phyloP scores from a whole-genome alignment of 2,329 filamentous ascomycete species.

The Endocalyx cinctus region DNA sequence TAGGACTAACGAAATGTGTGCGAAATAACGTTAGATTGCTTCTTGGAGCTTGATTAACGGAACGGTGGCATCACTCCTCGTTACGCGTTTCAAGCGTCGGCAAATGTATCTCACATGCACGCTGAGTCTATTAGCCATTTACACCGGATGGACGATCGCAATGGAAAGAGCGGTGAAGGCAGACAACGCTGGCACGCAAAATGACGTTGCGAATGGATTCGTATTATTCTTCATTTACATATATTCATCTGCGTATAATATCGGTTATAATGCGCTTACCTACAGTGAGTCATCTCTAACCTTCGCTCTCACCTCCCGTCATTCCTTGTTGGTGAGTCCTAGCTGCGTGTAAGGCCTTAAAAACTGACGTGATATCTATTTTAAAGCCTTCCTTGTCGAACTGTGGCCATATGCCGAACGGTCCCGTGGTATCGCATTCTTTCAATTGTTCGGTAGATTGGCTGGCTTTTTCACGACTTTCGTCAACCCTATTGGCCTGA shows the following conservation, averaged over 20 bases:
- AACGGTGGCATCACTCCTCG: slow-evolving; percentile 34
- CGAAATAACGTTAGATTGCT: slow-evolving; percentile 21
- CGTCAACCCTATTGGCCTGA: slow-evolving; percentile 40
- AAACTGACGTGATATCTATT: not conserved
- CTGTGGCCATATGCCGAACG: slow-evolving; percentile 53
- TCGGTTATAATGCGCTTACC: slow-evolving; percentile 63
- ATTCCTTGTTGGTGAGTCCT: too few relatives aligned
- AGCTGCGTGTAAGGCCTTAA: too few relatives aligned
- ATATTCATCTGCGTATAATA: slow-evolving; percentile 57
- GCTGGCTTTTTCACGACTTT: slow-evolving; percentile 39
- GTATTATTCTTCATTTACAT: slow-evolving; percentile 56
- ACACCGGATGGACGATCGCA: slow-evolving; percentile 47
- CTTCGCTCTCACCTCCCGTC: not conserved
- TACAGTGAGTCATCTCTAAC: slow-evolving; percentile 44
- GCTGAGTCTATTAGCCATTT: slow-evolving; percentile 38
- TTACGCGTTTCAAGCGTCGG: slow-evolving; percentile 32
- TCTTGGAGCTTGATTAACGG: slow-evolving; percentile 42
- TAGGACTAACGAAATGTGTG: too few relatives aligned
- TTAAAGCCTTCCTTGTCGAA: slow-evolving; percentile 54
- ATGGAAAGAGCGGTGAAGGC: slow-evolving; percentile 35
- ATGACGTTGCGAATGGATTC: slow-evolving; percentile 21
- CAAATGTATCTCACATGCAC: slow-evolving; percentile 37
- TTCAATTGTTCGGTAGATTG: slow-evolving; percentile 48
- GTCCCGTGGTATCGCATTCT: slow-evolving; percentile 53
- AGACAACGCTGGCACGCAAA: slow-evolving; percentile 16